Conservation (phyloP, 176 grass and related monocot genomes). For the Phyllostachys edulis region DNA sequence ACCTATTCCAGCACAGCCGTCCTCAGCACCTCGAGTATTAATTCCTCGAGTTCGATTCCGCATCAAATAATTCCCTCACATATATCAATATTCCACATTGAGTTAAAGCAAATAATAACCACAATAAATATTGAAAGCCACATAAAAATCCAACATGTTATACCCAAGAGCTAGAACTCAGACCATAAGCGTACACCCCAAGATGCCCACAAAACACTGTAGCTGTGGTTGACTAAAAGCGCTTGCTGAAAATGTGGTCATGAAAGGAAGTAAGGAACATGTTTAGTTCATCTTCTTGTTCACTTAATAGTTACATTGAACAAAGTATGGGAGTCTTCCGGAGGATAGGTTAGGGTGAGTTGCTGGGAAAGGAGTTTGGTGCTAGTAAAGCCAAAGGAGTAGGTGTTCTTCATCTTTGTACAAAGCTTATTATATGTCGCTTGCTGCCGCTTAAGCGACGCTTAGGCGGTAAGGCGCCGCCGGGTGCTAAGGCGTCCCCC, state of each 20-base stretch:
- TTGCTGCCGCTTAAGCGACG: too few species aligned
- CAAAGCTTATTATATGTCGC: too few species aligned
- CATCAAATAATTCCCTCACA: too few species aligned
- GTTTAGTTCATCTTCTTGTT: background rate
- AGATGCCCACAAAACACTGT: background rate
- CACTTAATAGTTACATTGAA: background rate
- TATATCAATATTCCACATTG: too few species aligned
- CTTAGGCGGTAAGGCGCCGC: too few species aligned
- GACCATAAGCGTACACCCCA: background rate
- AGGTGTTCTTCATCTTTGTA: background rate
- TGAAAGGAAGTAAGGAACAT: background rate
- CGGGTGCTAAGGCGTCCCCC: too few species aligned
- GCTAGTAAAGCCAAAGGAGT: background rate
- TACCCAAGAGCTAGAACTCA: background rate
- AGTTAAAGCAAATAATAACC: too few species aligned
- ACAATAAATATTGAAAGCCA: too few species aligned
- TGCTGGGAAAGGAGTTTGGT: conserved; percentile 7
- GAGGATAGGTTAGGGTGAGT: background rate
- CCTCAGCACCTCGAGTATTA: too few species aligned
- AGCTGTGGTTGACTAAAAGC: background rate
- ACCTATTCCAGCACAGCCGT: too few species aligned
- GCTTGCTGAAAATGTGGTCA: background rate
- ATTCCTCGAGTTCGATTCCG: too few species aligned
- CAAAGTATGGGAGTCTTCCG: background rate
- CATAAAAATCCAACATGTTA: too few species aligned